A percentile compares a stretch with the other conserved stretches of the same genome.
These are phyloP conservation scores for Spiraea crenata DNA, from an alignment of 331 rosid species.

Conservation along the genomic window DNA sequence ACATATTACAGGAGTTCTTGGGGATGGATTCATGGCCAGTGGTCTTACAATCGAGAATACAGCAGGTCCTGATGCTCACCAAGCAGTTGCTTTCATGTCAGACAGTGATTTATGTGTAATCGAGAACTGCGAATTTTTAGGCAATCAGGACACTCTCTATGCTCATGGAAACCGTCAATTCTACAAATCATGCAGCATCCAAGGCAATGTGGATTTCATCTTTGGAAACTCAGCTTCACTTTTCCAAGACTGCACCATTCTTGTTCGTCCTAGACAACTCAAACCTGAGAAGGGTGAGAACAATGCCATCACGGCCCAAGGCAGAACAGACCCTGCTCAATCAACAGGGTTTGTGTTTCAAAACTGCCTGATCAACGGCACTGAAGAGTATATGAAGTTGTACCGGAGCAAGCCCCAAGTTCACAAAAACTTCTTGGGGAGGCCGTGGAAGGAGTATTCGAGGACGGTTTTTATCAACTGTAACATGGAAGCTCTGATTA, in stretches of 20 bases:
- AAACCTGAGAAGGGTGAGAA: conserved; percentile 67
- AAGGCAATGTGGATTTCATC: conserved; percentile 88
- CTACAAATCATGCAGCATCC: conserved; percentile 70
- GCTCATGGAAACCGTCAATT: conserved; percentile 79
- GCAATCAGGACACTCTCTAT: conserved; percentile 90
- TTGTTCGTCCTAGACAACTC: conserved; percentile 63
- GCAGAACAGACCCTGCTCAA: conserved; percentile 86
- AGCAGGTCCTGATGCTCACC: conserved; percentile 84
- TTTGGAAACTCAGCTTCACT: conserved; percentile 82
- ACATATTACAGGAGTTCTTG: conserved; percentile 52
- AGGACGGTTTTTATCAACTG: conserved; percentile 64
- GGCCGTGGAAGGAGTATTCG: conserved; percentile 97
- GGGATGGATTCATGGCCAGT: conserved; percentile 95
- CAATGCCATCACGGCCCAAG: conserved; percentile 79
- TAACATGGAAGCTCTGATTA: conserved; percentile 47
- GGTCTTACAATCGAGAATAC: conserved; percentile 75
- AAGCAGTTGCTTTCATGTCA: conserved; percentile 90
- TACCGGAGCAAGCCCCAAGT: conserved; percentile 64
- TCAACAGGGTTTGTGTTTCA: conserved; percentile 78
- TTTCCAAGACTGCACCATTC: conserved; percentile 65
- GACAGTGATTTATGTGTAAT: conserved; percentile 69
- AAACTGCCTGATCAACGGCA: conserved; percentile 74
- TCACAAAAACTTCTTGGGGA: conserved; percentile 83
- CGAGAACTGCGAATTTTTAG: conserved; percentile 73
- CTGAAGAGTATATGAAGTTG: conserved; percentile 70